Conservation (phyloP, 2,329 filamentous ascomycete genomes). For the Hortaea werneckii region DNA sequence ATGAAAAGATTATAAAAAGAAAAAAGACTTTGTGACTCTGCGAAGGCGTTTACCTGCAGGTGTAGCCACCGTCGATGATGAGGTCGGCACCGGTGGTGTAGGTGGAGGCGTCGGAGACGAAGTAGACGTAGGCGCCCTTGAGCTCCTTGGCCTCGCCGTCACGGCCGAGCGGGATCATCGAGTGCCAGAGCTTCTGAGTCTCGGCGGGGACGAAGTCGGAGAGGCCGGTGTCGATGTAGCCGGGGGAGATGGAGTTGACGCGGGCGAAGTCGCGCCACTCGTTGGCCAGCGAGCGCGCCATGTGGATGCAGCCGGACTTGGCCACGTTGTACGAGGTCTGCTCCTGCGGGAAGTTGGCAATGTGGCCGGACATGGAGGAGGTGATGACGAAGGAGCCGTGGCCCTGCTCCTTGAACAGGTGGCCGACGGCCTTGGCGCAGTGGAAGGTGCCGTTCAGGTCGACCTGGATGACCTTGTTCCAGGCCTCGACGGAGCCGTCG, state of each 20-base stretch:
- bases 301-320: constrained; percentile 53
- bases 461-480: constrained; percentile 69
- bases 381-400: constrained; percentile 58
- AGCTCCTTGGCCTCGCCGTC: constrained; percentile 56
- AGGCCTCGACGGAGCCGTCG: constrained; percentile 60
- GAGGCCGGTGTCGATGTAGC: constrained; percentile 58
- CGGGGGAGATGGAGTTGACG: constrained; percentile 58
- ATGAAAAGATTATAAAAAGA: too few relatives aligned
- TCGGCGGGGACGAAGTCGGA: constrained; percentile 54
- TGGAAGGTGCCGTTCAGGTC: constrained; percentile 80
- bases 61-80: constrained; percentile 41
- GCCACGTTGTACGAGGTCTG: constrained; percentile 56
- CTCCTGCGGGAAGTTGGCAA: constrained; percentile 74
- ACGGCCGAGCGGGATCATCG: constrained; percentile 51
- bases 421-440: constrained; percentile 80
- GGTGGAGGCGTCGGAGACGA: constrained; percentile 42
- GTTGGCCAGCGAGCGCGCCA: constrained; percentile 52
- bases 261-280: constrained; percentile 62
- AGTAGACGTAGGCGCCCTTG: constrained; percentile 49
- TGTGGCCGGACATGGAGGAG: constrained; percentile 65
- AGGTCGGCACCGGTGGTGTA: constrained; percentile 44
- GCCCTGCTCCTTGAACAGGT: constrained; percentile 60
- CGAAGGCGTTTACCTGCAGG: constrained; percentile 20
- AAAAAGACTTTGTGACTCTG: too few relatives aligned
- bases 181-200: constrained; percentile 47